Conservation (phyloP, 805 yeast species). For the Yamadazyma takamatsuzukensis region DNA sequence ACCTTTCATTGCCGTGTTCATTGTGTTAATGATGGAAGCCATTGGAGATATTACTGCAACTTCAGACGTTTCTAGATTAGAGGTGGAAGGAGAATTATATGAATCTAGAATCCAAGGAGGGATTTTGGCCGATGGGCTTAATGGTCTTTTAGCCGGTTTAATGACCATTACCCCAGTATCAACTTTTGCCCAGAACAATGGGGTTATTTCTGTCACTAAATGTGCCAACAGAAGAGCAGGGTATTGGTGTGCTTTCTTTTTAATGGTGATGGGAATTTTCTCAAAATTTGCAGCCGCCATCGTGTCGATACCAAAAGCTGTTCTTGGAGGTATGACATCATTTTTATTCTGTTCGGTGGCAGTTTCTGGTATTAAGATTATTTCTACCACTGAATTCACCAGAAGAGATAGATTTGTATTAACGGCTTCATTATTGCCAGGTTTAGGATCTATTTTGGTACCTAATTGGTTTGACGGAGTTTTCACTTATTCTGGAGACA, state of each 20-base stretch:
- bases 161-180: constrained; percentile 87
- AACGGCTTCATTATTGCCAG: constrained; percentile 61
- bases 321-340: constrained; percentile 83
- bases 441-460: constrained; percentile 64
- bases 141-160: constrained; percentile 72
- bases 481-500: constrained; percentile 64
- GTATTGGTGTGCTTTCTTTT: constrained; percentile 74
- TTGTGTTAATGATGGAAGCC: constrained; percentile 86
- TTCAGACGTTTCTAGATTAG: constrained; percentile 82
- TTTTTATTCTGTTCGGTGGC: constrained; percentile 75
- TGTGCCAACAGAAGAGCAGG: constrained; percentile 86
- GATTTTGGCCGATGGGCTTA: constrained; percentile 81
- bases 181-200: constrained; percentile 92
- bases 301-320: constrained; percentile 49
- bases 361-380: constrained; percentile 68
- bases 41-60: constrained; percentile 95
- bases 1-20: constrained; percentile 79
- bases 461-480: constrained; percentile 61
- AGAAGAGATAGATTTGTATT: constrained; percentile 72
- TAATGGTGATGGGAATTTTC: constrained; percentile 82
- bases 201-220: constrained; percentile 88
- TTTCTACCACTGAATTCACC: constrained; percentile 57
- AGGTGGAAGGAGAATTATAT: constrained; percentile 75
- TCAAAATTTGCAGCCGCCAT: constrained; percentile 88
- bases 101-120: constrained; percentile 93